Conservation (phyloP, 1,139 yeast genomes). For the Suhomyces yuchorum region DNA sequence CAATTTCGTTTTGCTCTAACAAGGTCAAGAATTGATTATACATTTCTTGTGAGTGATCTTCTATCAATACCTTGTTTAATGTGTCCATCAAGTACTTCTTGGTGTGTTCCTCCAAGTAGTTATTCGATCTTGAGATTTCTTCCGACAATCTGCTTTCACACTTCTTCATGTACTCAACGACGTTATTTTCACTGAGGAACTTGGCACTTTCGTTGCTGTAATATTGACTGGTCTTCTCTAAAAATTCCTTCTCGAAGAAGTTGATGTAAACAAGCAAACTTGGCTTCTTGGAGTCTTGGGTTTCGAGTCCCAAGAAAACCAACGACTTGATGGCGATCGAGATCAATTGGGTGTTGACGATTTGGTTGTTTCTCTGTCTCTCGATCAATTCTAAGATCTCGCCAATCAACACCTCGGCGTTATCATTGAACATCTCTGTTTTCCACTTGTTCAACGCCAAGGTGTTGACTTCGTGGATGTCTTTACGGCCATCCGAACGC, state of each 20-base stretch:
- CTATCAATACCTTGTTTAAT: constrained; percentile 74
- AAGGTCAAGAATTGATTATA: constrained; percentile 74
- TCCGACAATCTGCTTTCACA: constrained; percentile 82
- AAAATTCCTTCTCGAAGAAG: constrained; percentile 74
- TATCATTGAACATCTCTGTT: constrained; percentile 71
- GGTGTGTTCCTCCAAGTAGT: constrained; percentile 85
- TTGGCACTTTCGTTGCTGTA: constrained; percentile 69
- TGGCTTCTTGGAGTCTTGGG: constrained; percentile 81
- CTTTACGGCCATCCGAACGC: constrained; percentile 91
- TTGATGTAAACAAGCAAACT: constrained; percentile 80
- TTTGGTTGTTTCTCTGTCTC: constrained; percentile 77
- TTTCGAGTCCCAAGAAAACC: constrained; percentile 74
- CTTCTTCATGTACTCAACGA: constrained; percentile 86
- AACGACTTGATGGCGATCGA: constrained; percentile 81
- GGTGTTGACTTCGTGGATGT: constrained; percentile 88
- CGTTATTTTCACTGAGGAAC: constrained; percentile 72
- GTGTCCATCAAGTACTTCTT: constrained; percentile 74
- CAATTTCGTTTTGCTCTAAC: constrained; percentile 73
- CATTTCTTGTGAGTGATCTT: constrained; percentile 75
- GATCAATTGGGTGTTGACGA: constrained; percentile 66
- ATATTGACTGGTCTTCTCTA: constrained; percentile 72
- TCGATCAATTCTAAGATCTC: constrained; percentile 79
- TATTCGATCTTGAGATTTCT: constrained; percentile 76
- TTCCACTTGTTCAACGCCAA: constrained; percentile 89
- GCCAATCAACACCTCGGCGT: constrained; percentile 58